Conservation (phyloP, 2,329 filamentous ascomycete species). For the Aureobasidium sp. region DNA sequence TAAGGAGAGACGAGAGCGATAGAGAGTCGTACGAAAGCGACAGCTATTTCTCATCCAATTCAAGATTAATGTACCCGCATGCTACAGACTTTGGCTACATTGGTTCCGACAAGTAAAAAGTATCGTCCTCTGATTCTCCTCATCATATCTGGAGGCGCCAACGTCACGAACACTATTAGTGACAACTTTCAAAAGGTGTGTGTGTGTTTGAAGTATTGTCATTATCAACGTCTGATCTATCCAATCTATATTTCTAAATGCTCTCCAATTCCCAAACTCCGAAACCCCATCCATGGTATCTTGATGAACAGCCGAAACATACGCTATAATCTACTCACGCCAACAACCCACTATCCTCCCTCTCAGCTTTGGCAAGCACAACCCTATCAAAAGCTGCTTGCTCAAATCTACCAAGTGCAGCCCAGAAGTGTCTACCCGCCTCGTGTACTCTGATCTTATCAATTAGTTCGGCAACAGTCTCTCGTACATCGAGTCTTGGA, state of each 20-base stretch:
- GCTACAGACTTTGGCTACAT: too few relatives aligned
- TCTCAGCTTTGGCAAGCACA: conserved; percentile 49
- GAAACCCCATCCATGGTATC: not conserved
- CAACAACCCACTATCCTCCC: conserved; percentile 10
- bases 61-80: too few relatives aligned
- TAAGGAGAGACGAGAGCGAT: not conserved
- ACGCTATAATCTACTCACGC: not conserved
- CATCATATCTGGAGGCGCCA: too few relatives aligned
- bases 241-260: not conserved
- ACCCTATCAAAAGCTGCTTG: conserved; percentile 78
- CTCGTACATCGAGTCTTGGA: conserved; percentile 68
- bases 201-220: not conserved
- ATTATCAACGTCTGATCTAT: not conserved
- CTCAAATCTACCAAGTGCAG: conserved; percentile 73
- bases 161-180: too few relatives aligned
- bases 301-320: not conserved
- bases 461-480: conserved; percentile 68
- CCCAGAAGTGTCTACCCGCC: conserved; percentile 91
- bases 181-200: too few relatives aligned
- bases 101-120: too few relatives aligned
- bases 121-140: too few relatives aligned
- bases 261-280: too few relatives aligned
- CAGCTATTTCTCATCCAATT: not conserved
- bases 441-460: conserved; percentile 79
- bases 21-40: not conserved